phyloP scores from a whole-genome alignment of 225 moss, liverwort and hornwort genomes.

The Marchantia polymorpha region DNA sequence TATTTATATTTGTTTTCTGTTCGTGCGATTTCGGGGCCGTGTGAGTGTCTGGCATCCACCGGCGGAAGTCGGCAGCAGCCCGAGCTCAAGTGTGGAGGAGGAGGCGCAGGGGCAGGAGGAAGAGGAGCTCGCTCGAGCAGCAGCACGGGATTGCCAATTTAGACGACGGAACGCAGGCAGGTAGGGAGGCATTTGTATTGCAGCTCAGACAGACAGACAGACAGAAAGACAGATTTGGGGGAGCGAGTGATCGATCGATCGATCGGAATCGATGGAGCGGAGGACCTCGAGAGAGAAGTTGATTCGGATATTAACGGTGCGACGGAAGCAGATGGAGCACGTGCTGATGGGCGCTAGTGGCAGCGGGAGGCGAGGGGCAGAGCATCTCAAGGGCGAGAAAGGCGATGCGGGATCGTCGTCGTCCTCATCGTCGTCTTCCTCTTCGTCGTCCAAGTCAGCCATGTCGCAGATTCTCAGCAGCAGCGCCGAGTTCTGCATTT shows the following conservation, averaged over 20 bases:
- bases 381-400: not conserved
- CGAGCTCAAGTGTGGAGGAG: too few species aligned
- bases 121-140: too few species aligned
- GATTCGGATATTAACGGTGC: constrained; percentile 12
- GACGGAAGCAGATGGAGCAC: constrained; percentile 15
- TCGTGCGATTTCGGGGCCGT: too few species aligned
- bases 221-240: too few species aligned
- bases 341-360: not conserved
- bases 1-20: too few species aligned
- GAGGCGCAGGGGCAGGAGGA: too few species aligned
- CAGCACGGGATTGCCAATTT: too few species aligned
- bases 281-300: constrained; percentile 13
- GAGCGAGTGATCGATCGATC: not conserved
- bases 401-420: not conserved
- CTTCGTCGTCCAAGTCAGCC: not conserved
- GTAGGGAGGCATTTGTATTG: too few species aligned
- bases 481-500: not conserved
- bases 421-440: not conserved
- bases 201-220: too few species aligned
- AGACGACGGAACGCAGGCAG: too few species aligned
- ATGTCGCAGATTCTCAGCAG: not conserved
- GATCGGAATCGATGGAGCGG: constrained; percentile 6
- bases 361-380: not conserved
- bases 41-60: too few species aligned
- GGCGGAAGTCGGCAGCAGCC: too few species aligned